phyloP scores from a whole-genome alignment of 2,329 filamentous ascomycete genomes.

The Knufia petricola region DNA sequence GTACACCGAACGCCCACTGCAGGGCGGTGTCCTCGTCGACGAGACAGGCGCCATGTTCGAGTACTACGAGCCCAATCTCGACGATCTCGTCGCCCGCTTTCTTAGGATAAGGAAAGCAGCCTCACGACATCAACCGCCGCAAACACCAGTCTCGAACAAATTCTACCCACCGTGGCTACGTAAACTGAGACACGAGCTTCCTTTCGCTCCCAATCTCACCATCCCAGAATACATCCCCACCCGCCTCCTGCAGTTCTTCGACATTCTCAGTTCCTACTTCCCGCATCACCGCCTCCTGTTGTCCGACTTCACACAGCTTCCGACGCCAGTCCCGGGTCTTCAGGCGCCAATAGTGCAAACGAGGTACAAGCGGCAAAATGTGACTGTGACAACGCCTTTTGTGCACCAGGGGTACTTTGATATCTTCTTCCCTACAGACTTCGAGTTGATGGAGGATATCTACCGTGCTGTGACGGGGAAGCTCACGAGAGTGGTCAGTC shows the following conservation, averaged over 20 bases:
- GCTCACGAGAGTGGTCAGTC: slow-evolving; percentile 71
- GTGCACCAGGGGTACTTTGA: slow-evolving; percentile 99
- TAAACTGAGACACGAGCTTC: slow-evolving; percentile 53
- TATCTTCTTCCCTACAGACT: slow-evolving; percentile 96
- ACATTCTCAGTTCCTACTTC: slow-evolving; percentile 78
- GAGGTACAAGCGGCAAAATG: slow-evolving; percentile 72
- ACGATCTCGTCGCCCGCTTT: slow-evolving; percentile 74
- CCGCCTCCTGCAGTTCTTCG: slow-evolving; percentile 91
- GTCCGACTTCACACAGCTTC: slow-evolving; percentile 81
- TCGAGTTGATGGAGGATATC: slow-evolving; percentile 78
- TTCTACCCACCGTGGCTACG: slow-evolving; percentile 44
- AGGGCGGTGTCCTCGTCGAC: slow-evolving; percentile 83
- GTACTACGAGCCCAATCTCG: slow-evolving; percentile 73
- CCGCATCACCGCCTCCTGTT: slow-evolving; percentile 80
- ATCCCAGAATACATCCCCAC: slow-evolving; percentile 89
- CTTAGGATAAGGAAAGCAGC: slow-evolving; percentile 76
- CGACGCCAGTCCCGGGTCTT: slow-evolving; percentile 70
- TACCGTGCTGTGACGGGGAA: slow-evolving; percentile 91
- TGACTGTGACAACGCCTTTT: slow-evolving; percentile 81
- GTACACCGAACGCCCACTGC: slow-evolving; percentile 68
- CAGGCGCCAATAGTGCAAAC: slow-evolving; percentile 97
- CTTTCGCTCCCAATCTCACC: slow-evolving; percentile 67
- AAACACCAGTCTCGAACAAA: slow-evolving; percentile 36
- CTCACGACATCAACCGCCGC: slow-evolving; percentile 33
- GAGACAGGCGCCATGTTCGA: slow-evolving; percentile 82